Evolutionary conservation across 1,139 yeast genomes (phyloP).

Genomic region (Geotrichum aggregatum): DNA sequence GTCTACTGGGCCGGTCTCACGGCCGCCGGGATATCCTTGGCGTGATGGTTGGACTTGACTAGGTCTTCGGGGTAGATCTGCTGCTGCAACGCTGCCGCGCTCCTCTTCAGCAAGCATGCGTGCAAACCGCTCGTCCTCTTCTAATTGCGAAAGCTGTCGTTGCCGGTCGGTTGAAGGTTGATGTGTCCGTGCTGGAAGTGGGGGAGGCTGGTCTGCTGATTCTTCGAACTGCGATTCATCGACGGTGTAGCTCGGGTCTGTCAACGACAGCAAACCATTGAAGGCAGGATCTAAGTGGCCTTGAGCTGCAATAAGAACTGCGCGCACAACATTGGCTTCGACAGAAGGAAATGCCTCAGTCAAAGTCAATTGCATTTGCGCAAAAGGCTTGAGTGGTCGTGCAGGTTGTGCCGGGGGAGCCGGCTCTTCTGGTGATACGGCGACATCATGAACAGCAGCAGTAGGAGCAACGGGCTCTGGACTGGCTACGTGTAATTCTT

Average conservation of each 20-base stretch:
- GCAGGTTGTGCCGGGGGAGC: constrained; percentile 67
- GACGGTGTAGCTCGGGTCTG: constrained; percentile 70
- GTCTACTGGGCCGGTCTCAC: constrained; percentile 19
- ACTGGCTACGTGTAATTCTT: no score
- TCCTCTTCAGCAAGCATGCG: constrained; percentile 60
- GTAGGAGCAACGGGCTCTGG: not conserved
- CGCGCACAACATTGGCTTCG: constrained; percentile 66
- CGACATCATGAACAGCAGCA: not conserved
- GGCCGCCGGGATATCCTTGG: not conserved
- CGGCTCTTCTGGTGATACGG: not conserved
- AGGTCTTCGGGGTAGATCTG: not conserved
- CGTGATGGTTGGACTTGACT: not conserved
- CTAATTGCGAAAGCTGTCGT: constrained; percentile 1
- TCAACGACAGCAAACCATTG: constrained; percentile 73
- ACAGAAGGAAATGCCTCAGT: constrained; percentile 77
- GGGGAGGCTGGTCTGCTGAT: constrained; percentile 34
- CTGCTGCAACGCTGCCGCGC: constrained; percentile 23
- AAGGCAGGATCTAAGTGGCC: constrained; percentile 82
- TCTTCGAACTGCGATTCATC: constrained; percentile 40
- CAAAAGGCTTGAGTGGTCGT: constrained; percentile 59
- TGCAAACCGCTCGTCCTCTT: constrained; percentile 60
- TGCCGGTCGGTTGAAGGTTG: not conserved
- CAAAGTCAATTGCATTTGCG: constrained; percentile 50
- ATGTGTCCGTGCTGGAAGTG: not conserved
- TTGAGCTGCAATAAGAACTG: constrained; percentile 81